A percentile compares a stretch with the other conserved stretches of the same genome.
Evolutionary conservation across 108 stramenopile genomes (phyloP).

Genomic region (Nitzschia sp.): DNA sequence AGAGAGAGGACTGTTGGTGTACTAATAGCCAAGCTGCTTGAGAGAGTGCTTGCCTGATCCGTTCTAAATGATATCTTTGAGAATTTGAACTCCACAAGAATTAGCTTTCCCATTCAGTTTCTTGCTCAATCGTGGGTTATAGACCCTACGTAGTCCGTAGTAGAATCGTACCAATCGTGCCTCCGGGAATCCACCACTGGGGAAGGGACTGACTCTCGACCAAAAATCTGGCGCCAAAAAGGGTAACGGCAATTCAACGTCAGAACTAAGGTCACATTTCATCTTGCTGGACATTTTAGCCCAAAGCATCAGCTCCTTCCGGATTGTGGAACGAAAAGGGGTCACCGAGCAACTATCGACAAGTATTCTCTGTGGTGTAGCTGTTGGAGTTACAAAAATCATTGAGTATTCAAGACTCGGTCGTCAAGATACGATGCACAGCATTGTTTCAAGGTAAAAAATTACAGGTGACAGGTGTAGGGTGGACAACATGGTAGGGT

Average conservation of each 20-base stretch:
- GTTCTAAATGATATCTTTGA: not conserved
- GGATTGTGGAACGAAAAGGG: too few relatives aligned
- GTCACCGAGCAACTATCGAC: too few relatives aligned
- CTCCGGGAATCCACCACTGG: not conserved
- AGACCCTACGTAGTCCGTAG: not conserved
- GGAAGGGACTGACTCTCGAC: not conserved
- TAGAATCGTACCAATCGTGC: not conserved
- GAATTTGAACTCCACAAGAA: not conserved
- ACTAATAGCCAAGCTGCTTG: not conserved
- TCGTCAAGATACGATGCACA: too few relatives aligned
- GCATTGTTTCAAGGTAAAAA: too few relatives aligned
- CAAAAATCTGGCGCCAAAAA: slow-evolving; percentile 1
- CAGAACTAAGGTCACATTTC: not conserved
- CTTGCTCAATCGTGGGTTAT: not conserved
- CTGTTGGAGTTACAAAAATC: too few relatives aligned
- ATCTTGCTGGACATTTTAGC: too few relatives aligned
- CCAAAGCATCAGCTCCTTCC: too few relatives aligned
- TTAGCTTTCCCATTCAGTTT: not conserved
- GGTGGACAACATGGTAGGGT: too few relatives aligned
- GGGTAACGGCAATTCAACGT: not conserved
- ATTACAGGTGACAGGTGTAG: too few relatives aligned
- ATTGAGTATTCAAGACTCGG: too few relatives aligned
- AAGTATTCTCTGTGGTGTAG: too few relatives aligned
- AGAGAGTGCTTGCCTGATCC: not conserved
- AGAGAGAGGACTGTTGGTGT: not conserved